These are phyloP conservation scores for Lycium ferocissimum DNA, from an alignment of 257 asterid species.

Conservation along the genomic window DNA sequence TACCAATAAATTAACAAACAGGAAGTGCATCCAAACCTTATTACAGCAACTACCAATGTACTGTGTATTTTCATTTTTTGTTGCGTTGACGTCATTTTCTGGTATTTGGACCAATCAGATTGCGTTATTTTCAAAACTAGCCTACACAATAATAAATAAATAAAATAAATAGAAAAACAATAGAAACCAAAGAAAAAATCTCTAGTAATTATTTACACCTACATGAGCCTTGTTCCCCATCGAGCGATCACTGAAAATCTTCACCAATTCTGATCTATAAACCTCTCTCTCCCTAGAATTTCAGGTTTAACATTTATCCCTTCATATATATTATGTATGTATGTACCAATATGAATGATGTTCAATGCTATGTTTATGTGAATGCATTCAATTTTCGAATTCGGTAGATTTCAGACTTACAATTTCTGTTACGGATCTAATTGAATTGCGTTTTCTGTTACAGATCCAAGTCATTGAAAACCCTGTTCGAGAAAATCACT, in stretches of 20 bases:
- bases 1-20: no score
- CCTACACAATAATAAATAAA: background rate
- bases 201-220: background rate
- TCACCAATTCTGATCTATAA: constrained; percentile 27
- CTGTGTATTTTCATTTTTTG: background rate
- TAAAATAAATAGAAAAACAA: no score
- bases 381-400: constrained; percentile 9
- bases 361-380: constrained; percentile 4
- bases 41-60: no score
- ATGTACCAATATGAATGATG: background rate
- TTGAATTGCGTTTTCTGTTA: background rate
- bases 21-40: no score
- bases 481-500: background rate
- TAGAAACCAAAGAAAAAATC: background rate
- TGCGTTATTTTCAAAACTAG: background rate
- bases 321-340: no score
- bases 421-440: background rate
- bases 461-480: background rate
- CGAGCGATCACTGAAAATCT: constrained; percentile 13
- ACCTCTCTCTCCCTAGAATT: background rate
- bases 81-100: background rate
- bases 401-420: background rate
- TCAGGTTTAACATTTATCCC: background rate
- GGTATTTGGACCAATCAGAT: constrained; percentile 5
- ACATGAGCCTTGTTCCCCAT: background rate